Evolutionary conservation across 1,284 basidiomycete genomes (phyloP).

Genomic region (Cronartium quercuum): DNA sequence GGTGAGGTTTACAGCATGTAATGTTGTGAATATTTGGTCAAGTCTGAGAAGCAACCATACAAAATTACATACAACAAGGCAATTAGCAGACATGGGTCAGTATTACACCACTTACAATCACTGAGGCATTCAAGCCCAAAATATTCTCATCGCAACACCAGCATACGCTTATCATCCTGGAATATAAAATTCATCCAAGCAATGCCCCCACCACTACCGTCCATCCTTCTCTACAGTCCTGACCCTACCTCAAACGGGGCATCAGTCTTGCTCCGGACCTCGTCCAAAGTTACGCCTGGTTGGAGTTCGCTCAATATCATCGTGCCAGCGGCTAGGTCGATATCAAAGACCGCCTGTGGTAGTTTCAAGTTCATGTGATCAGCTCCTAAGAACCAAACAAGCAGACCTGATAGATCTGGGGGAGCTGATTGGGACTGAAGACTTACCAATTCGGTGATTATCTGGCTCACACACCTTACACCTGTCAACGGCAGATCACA

Average conservation of each 20-base stretch:
- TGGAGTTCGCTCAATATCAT: slow-evolving; percentile 74
- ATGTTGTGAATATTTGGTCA: too few species aligned
- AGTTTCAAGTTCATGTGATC: too few species aligned
- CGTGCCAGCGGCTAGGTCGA: slow-evolving; percentile 67
- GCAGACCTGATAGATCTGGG: neutral
- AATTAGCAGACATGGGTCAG: too few species aligned
- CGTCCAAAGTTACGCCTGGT: slow-evolving; percentile 72
- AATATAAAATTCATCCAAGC: neutral
- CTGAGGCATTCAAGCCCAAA: too few species aligned
- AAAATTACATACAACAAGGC: too few species aligned
- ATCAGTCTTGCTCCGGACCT: slow-evolving; percentile 76
- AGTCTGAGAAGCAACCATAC: too few species aligned
- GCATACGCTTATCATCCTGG: too few species aligned
- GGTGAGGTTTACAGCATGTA: too few species aligned
- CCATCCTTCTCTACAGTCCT: neutral
- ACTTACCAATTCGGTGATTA: slow-evolving; percentile 78
- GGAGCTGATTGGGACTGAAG: neutral
- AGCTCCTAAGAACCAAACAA: too few species aligned
- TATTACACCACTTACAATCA: too few species aligned
- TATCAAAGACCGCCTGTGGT: slow-evolving; percentile 64
- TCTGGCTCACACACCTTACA: slow-evolving; percentile 72
- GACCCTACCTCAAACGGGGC: slow-evolving; percentile 60
- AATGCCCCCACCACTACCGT: too few species aligned
- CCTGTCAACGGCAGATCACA: slow-evolving; percentile 84
- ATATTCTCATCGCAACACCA: too few species aligned